phyloP scores from a whole-genome alignment of 1,139 yeast species.

The Wickerhamomyces sp. region DNA sequence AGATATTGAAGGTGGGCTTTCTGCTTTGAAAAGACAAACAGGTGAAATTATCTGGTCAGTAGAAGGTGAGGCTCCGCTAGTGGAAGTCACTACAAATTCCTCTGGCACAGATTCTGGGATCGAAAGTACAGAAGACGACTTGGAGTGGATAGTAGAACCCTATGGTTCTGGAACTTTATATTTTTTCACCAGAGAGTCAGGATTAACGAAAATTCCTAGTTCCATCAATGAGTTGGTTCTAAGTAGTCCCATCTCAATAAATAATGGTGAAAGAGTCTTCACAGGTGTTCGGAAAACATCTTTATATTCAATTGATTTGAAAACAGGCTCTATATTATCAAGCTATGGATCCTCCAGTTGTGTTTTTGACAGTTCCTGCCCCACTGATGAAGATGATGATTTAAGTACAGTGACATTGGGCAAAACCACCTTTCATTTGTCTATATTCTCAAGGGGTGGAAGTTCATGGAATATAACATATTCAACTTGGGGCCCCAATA shows the following conservation, averaged over 20 bases:
- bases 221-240: constrained; percentile 73
- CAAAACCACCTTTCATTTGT: constrained; percentile 48
- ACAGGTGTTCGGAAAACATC: constrained; percentile 83
- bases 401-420: constrained; percentile 30
- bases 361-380: constrained; percentile 3
- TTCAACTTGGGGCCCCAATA: constrained; percentile 91
- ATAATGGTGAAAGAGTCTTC: constrained; percentile 83
- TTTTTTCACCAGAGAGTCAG: constrained; percentile 72
- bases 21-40: constrained; percentile 72
- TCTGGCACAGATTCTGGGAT: constrained; percentile 24
- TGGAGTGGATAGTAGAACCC: constrained; percentile 88
- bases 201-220: constrained; percentile 79
- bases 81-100: constrained; percentile 22
- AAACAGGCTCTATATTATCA: constrained; percentile 72
- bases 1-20: constrained; percentile 85
- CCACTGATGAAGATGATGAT: constrained; percentile 15
- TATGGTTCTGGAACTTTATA: constrained; percentile 81
- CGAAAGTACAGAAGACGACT: constrained; percentile 20
- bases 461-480: constrained; percentile 84
- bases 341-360: constrained; percentile 51
- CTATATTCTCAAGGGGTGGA: constrained; percentile 62
- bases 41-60: constrained; percentile 82
- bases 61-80: constrained; percentile 36
- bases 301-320: constrained; percentile 67
- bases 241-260: constrained; percentile 76